Evolutionary conservation across 116 monocot genomes (phyloP).

Genomic region (Iris pallida): DNA sequence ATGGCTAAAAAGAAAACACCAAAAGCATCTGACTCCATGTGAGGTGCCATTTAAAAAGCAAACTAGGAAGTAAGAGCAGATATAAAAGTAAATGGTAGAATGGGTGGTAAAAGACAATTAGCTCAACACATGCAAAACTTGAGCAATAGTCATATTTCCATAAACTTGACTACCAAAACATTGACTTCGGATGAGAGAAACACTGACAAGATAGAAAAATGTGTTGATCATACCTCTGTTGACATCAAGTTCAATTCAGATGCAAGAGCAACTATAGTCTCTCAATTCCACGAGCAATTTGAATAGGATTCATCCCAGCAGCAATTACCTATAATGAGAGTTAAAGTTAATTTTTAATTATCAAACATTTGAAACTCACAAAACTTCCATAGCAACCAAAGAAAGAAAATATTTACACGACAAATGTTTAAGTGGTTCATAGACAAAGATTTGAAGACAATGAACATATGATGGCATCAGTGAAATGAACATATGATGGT

Average conservation of each 20-base stretch:
- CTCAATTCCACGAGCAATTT: constrained; percentile 73
- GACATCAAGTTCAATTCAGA: constrained; percentile 75
- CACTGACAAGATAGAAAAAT: not conserved
- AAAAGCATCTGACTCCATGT: too few species aligned
- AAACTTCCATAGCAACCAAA: not conserved
- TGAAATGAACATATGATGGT: too few species aligned
- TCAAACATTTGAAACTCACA: not conserved
- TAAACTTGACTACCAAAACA: too few species aligned
- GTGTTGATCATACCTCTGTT: constrained; percentile 45
- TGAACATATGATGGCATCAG: not conserved
- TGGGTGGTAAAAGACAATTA: too few species aligned
- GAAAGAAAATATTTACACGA: too few species aligned
- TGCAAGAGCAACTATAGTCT: constrained; percentile 68
- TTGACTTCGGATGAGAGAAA: too few species aligned
- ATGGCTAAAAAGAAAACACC: too few species aligned
- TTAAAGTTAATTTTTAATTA: constrained; percentile 7
- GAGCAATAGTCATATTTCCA: too few species aligned
- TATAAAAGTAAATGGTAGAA: too few species aligned
- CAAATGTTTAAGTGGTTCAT: not conserved
- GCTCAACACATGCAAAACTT: too few species aligned
- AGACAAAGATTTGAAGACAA: not conserved
- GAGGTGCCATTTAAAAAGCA: not conserved
- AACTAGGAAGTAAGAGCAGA: too few species aligned
- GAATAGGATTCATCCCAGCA: constrained; percentile 85
- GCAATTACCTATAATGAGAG: constrained; percentile 60